Percentiles rank a stretch among this genome's conserved stretches.
Evolutionary conservation across 2,329 filamentous ascomycete species (phyloP).

Genomic region (Pseudogymnoascus sp.): DNA sequence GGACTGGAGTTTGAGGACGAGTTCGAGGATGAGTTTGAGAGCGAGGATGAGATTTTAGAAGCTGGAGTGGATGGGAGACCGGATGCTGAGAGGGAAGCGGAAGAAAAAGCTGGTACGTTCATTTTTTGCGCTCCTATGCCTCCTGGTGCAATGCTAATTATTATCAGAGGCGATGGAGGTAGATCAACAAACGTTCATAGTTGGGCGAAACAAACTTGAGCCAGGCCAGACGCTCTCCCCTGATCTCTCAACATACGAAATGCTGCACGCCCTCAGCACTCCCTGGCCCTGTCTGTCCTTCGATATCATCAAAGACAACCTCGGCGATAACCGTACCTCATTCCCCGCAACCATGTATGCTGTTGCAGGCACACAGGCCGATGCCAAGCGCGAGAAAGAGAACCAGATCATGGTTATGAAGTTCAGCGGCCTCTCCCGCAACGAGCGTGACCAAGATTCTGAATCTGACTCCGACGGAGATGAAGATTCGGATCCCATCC

Average conservation of each 20-base stretch:
- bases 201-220: conserved; percentile 83
- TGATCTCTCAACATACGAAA: conserved; percentile 90
- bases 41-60: conserved; percentile 84
- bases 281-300: conserved; percentile 97
- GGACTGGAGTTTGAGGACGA: conserved; percentile 90
- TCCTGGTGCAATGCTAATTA: conserved; percentile 14
- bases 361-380: conserved; percentile 89
- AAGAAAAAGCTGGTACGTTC: conserved; percentile 62
- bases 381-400: conserved; percentile 63
- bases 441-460: conserved; percentile 61
- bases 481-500: conserved; percentile 70
- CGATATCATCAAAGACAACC: conserved; percentile 75
- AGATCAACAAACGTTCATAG: conserved; percentile 91
- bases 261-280: conserved; percentile 89
- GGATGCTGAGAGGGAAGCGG: conserved; percentile 84
- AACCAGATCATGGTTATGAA: conserved; percentile 96
- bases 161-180: conserved; percentile 73
- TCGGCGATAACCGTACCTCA: conserved; percentile 83
- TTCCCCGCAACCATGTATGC: conserved; percentile 95
- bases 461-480: conserved; percentile 63
- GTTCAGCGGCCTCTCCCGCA: conserved; percentile 81
- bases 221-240: conserved; percentile 85
- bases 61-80: conserved; percentile 89
- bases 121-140: conserved; percentile 11
- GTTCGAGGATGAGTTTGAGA: conserved; percentile 87